These are phyloP conservation scores for Keithomyces neogunnii DNA, from an alignment of 2,329 filamentous ascomycete genomes.

Conservation along the genomic window DNA sequence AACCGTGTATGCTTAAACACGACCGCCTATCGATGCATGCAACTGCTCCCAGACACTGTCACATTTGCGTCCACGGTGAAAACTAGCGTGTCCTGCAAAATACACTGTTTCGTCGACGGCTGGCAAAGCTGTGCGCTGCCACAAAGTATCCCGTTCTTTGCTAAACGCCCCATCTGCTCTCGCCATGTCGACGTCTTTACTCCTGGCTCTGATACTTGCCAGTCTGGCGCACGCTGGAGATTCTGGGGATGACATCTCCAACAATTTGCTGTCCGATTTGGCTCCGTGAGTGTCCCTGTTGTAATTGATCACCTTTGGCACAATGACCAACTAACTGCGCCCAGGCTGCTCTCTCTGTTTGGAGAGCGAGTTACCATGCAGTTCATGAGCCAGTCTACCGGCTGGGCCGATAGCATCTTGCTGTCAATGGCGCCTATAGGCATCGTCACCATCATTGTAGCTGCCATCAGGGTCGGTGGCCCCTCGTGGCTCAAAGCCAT, in stretches of 20 bases:
- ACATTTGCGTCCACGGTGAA: too few relatives aligned
- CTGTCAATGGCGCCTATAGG: conserved; percentile 38
- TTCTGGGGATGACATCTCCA: conserved; percentile 13
- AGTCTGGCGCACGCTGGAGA: conserved; percentile 4
- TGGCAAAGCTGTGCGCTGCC: too few relatives aligned
- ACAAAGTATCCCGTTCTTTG: too few relatives aligned
- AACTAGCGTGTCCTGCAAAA: too few relatives aligned
- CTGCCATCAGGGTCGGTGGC: conserved; percentile 36
- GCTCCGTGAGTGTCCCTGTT: conserved; percentile 5
- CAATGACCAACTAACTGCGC: too few relatives aligned
- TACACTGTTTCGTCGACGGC: too few relatives aligned
- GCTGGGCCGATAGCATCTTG: conserved; percentile 32
- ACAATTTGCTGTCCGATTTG: conserved; percentile 12
- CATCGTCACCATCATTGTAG: conserved; percentile 33
- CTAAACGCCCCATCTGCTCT: too few relatives aligned
- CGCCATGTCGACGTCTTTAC: too few relatives aligned
- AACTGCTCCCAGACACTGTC: too few relatives aligned
- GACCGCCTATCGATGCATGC: too few relatives aligned
- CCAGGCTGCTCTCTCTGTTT: conserved; percentile 22
- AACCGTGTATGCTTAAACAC: too few relatives aligned
- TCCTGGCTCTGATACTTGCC: too few relatives aligned
- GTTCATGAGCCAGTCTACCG: conserved; percentile 34
- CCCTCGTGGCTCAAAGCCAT: conserved; percentile 32
- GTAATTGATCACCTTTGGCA: not conserved
- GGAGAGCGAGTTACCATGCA: conserved; percentile 39